Evolutionary conservation across 805 yeast species (phyloP).

Genomic region (Pichia pseudocactophila): DNA sequence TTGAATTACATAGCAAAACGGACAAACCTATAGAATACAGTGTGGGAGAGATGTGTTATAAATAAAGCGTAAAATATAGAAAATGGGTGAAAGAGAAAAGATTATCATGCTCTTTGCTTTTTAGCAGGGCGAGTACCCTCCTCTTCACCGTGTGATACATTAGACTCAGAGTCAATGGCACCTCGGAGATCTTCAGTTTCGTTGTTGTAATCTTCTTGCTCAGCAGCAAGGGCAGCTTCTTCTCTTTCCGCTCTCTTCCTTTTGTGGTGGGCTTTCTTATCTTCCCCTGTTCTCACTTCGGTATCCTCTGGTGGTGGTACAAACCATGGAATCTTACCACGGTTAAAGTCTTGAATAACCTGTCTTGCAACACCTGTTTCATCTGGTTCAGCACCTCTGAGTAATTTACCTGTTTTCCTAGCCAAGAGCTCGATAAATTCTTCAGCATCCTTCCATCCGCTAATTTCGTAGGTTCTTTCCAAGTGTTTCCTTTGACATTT

Average conservation of each 20-base stretch:
- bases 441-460: constrained; percentile 74
- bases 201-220: constrained; percentile 15
- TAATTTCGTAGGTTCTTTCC: constrained; percentile 90
- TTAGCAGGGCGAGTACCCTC: constrained; percentile 15
- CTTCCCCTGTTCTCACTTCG: constrained; percentile 49
- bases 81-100: background rate
- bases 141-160: constrained; percentile 18
- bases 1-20: no score
- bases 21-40: no score
- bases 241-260: constrained; percentile 45
- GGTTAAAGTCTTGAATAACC: constrained; percentile 85
- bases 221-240: constrained; percentile 20
- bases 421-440: constrained; percentile 89
- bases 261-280: constrained; percentile 44
- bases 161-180: constrained; percentile 22
- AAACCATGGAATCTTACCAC: constrained; percentile 98
- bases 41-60: no score
- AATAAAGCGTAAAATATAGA: background rate
- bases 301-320: constrained; percentile 81
- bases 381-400: constrained; percentile 98
- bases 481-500: constrained; percentile 85
- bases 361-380: constrained; percentile 87
- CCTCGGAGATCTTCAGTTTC: constrained; percentile 18
- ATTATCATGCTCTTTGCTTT: constrained; percentile 16
- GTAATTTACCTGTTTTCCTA: constrained; percentile 81